phyloP scores from a whole-genome alignment of 495 filamentous ascomycete genomes.

The Alectoria sarmentosa region DNA sequence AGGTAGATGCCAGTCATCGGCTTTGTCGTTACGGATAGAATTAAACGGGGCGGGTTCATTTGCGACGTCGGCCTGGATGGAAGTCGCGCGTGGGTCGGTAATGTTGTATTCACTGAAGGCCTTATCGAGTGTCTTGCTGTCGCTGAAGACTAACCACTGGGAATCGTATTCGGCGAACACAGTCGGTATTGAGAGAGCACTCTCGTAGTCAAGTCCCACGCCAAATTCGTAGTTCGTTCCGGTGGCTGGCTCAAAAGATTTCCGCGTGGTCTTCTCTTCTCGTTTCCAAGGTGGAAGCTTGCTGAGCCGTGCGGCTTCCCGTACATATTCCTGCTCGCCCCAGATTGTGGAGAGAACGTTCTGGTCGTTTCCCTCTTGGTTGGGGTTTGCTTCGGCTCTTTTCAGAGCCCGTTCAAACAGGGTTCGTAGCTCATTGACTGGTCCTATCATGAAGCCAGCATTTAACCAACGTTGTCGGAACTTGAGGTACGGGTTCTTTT shows the following conservation, averaged over 20 bases:
- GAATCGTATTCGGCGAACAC: constrained; percentile 16
- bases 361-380: constrained; percentile 11
- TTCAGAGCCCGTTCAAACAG: constrained; percentile 11
- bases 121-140: constrained; percentile 4
- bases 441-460: constrained; percentile 16
- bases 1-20: not conserved
- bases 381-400: constrained; percentile 4
- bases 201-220: constrained; percentile 18
- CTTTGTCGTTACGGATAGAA: not conserved
- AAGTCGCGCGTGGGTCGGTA: not conserved
- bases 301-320: constrained; percentile 5
- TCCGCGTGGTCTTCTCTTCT: not conserved
- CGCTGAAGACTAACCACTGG: constrained; percentile 16
- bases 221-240: constrained; percentile 17
- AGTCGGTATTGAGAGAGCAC: constrained; percentile 12
- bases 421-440: constrained; percentile 9
- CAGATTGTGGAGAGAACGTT: constrained; percentile 9
- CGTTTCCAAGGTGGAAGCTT: constrained; percentile 4
- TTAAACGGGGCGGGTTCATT: constrained; percentile 4
- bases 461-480: constrained; percentile 13
- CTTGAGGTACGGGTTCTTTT: constrained; percentile 10
- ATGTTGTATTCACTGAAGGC: constrained; percentile 10
- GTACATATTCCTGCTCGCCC: constrained; percentile 16
- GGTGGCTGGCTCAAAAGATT: not conserved
- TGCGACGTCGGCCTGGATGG: constrained; percentile 11